These are phyloP conservation scores for Podila minutissima DNA, from an alignment of 192 early-diverging fungal genomes.

Conservation along the genomic window DNA sequence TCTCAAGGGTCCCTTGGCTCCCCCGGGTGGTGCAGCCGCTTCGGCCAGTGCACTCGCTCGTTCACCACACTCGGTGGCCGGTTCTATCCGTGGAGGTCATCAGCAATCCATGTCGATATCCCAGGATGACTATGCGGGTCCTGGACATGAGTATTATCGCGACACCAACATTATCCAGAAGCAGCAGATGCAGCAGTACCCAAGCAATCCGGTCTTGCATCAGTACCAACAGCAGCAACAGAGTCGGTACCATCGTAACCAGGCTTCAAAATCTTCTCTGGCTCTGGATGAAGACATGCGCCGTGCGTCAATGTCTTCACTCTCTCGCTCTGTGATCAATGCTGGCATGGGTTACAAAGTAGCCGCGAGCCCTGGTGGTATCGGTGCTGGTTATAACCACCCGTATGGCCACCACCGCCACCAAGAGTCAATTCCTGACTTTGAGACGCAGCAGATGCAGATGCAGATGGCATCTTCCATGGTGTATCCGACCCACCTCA, in stretches of 20 bases:
- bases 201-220: constrained; percentile 12
- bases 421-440: background rate
- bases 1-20: background rate
- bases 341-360: constrained; percentile 3
- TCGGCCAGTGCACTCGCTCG: background rate
- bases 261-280: constrained; percentile 21
- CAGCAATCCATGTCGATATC: constrained; percentile 7
- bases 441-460: constrained; percentile 2
- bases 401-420: background rate
- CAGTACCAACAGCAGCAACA: constrained; percentile 17
- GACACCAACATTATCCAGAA: constrained; percentile 39
- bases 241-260: constrained; percentile 10
- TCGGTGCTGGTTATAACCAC: constrained; percentile 6
- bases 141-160: constrained; percentile 31
- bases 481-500: constrained; percentile 4
- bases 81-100: constrained; percentile 8
- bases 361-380: background rate
- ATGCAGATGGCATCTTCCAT: constrained; percentile 5
- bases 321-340: constrained; percentile 19
- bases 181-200: constrained; percentile 34
- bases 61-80: constrained; percentile 6
- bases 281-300: constrained; percentile 36
- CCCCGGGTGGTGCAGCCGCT: background rate
- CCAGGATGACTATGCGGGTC: constrained; percentile 23
- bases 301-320: constrained; percentile 24